A percentile compares a stretch with the other conserved stretches of the same genome.
Conservation (phyloP, 139 green algal species). For the Parachlorella kessleri region DNA sequence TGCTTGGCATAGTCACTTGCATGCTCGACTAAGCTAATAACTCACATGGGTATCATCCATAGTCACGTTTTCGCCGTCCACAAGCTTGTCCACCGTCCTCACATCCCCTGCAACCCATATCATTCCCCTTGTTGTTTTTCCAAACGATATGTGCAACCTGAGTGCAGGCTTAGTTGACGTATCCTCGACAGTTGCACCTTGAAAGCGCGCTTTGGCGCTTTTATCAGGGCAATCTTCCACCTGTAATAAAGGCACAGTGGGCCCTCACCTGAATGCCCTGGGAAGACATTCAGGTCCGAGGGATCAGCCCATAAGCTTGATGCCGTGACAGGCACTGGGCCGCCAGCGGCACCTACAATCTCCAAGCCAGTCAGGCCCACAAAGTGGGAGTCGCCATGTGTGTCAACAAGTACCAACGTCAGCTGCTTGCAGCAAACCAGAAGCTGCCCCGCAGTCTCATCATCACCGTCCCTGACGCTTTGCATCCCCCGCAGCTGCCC, state of each 20-base stretch:
- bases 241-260: too few species aligned
- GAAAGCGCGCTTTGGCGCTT: too few species aligned
- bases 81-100: conserved; percentile 45
- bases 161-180: too few species aligned
- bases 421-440: conserved; percentile 27
- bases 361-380: conserved; percentile 43
- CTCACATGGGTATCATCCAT: conserved; percentile 34
- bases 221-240: too few species aligned
- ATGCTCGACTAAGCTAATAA: background rate
- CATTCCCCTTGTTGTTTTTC: too few species aligned
- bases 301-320: conserved; percentile 23
- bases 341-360: conserved; percentile 23
- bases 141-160: too few species aligned
- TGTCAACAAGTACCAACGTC: conserved; percentile 36
- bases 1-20: background rate
- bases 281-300: conserved; percentile 43
- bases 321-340: conserved; percentile 7
- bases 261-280: conserved; percentile 31
- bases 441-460: background rate
- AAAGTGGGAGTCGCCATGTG: conserved; percentile 51
- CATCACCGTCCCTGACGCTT: too few species aligned
- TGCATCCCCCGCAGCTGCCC: background rate
- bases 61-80: conserved; percentile 27
- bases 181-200: too few species aligned
- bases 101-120: conserved; percentile 31